Evolutionary conservation across 2,329 filamentous ascomycete species (phyloP).

Genomic region (Fusarium sarcochroum): DNA sequence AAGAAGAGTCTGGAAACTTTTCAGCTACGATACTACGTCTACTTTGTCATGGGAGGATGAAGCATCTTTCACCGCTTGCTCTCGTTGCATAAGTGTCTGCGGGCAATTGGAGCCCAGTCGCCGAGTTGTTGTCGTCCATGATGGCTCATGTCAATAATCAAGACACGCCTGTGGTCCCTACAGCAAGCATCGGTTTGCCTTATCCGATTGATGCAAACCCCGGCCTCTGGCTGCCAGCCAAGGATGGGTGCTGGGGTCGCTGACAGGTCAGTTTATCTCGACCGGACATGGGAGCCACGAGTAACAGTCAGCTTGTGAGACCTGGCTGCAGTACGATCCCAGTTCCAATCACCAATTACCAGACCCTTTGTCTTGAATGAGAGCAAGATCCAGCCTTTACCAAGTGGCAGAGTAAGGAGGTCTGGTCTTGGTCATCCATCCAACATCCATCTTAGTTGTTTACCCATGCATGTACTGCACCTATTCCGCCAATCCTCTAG

Average conservation of each 20-base stretch:
- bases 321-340: constrained; percentile 21
- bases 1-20: constrained; percentile 2
- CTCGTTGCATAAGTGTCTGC: constrained; percentile 43
- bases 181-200: constrained; percentile 23
- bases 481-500: constrained; percentile 41
- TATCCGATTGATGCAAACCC: constrained; percentile 38
- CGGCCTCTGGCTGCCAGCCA: constrained; percentile 29
- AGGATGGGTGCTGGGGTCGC: constrained; percentile 39
- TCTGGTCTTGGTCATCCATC: constrained; percentile 15
- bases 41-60: constrained; percentile 30
- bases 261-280: constrained; percentile 43
- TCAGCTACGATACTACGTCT: constrained; percentile 18
- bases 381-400: not conserved
- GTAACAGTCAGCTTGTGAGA: constrained; percentile 41
- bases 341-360: constrained; percentile 7
- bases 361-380: constrained; percentile 29
- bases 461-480: constrained; percentile 24
- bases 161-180: constrained; percentile 40
- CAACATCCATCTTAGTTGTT: constrained; percentile 24
- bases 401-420: constrained; percentile 10
- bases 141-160: constrained; percentile 29
- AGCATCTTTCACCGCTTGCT: constrained; percentile 45
- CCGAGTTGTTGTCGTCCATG: constrained; percentile 33
- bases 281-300: constrained; percentile 49
- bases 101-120: constrained; percentile 35